Evolutionary conservation across 805 yeast genomes (phyloP).

Genomic region (Spathaspora sp.): DNA sequence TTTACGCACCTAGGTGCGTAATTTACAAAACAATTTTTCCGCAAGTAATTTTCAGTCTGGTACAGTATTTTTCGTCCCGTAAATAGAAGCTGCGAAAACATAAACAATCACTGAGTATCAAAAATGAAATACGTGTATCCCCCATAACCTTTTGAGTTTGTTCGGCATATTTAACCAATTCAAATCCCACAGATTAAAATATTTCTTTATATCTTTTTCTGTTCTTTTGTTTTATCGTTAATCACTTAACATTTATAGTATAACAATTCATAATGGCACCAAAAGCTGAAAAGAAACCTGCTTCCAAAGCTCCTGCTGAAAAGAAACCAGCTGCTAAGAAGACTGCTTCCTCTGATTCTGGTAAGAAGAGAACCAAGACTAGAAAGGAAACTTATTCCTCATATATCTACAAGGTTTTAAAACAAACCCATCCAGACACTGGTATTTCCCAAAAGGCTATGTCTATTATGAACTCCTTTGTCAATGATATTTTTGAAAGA

Average conservation of each 20-base stretch:
- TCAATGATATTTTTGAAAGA: constrained; percentile 97
- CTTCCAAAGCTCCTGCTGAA: constrained; percentile 97
- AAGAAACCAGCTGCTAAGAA: constrained; percentile 91
- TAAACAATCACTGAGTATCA: background rate
- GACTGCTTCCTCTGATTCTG: constrained; percentile 69
- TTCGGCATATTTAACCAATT: constrained; percentile 1
- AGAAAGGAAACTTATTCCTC: constrained; percentile 98
- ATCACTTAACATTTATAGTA: background rate
- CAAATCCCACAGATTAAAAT: background rate
- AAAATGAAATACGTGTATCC: background rate
- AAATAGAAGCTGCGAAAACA: background rate
- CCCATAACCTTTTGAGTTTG: background rate
- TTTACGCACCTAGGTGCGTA: background rate
- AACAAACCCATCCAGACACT: constrained; percentile 99
- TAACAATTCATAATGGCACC: constrained; percentile 53
- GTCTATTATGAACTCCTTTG: constrained; percentile 98
- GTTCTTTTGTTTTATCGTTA: background rate
- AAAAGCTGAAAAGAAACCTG: constrained; percentile 69
- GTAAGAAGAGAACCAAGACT: constrained; percentile 90
- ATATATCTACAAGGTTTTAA: constrained; percentile 96
- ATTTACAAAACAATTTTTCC: background rate
- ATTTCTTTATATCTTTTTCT: background rate
- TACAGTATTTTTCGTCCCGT: background rate
- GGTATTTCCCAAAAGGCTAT: constrained; percentile 99
- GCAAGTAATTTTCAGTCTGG: background rate